Evolutionary conservation across 2,329 filamentous ascomycete species (phyloP).

Genomic region (Microdochium bolleyi): DNA sequence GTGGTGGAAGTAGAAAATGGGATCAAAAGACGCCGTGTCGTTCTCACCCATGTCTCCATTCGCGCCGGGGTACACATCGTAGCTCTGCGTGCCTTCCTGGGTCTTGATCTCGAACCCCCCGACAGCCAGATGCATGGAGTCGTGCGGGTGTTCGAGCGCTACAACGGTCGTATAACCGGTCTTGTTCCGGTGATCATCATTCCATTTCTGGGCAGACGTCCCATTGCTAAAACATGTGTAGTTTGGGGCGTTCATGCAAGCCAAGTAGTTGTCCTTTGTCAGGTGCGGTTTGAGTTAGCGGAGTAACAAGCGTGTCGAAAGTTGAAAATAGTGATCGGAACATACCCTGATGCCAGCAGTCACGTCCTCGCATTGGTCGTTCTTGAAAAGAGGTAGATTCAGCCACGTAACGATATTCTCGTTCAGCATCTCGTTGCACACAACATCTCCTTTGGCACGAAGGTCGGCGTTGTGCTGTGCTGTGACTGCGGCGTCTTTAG

Average conservation of each 20-base stretch:
- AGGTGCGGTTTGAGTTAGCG: too few species aligned
- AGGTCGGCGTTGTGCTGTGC: neutral
- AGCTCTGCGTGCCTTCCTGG: slow-evolving; percentile 23
- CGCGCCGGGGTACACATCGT: slow-evolving; percentile 22
- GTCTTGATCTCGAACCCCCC: slow-evolving; percentile 25
- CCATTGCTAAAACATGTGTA: slow-evolving; percentile 24
- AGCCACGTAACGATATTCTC: neutral
- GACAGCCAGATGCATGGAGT: slow-evolving; percentile 29
- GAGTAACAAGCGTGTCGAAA: too few species aligned
- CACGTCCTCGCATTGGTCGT: neutral
- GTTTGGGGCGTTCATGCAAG: slow-evolving; percentile 18
- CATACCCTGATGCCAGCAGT: neutral
- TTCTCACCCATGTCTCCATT: slow-evolving; percentile 25
- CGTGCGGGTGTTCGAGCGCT: slow-evolving; percentile 33
- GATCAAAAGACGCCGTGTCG: slow-evolving; percentile 22
- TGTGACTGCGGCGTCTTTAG: neutral
- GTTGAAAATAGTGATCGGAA: too few species aligned
- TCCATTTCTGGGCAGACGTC: slow-evolving; percentile 12
- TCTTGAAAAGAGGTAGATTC: neutral
- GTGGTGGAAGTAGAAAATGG: slow-evolving; percentile 23
- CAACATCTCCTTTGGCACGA: neutral
- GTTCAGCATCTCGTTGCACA: neutral
- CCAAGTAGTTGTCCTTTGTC: slow-evolving; percentile 5
- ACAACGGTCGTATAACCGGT: neutral
- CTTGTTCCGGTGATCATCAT: slow-evolving; percentile 5